These are phyloP conservation scores for Apiospora saccharicola DNA, from an alignment of 2,329 filamentous ascomycete species.

Conservation along the genomic window DNA sequence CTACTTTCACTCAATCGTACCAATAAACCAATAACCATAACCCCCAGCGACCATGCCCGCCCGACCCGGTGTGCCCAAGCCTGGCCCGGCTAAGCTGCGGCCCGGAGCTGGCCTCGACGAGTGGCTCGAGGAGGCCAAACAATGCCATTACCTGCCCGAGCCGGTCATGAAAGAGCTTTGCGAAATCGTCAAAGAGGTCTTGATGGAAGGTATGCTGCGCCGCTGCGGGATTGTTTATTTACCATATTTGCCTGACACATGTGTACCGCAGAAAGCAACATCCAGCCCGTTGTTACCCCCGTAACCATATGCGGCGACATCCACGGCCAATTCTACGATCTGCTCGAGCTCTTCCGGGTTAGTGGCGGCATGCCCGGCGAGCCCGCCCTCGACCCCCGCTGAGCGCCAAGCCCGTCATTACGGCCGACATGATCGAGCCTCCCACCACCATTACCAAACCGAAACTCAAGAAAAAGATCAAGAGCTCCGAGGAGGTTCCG, in stretches of 20 bases:
- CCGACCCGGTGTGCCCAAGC: constrained; percentile 71
- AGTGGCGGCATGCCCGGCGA: constrained; percentile 96
- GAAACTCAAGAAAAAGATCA: constrained; percentile 86
- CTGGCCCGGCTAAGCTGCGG: constrained; percentile 85
- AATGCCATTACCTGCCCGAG: constrained; percentile 96
- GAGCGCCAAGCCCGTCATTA: constrained; percentile 78
- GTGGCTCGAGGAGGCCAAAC: constrained; percentile 96
- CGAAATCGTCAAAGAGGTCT: constrained; percentile 97
- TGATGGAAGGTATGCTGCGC: constrained; percentile 84
- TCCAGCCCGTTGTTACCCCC: constrained; percentile 95
- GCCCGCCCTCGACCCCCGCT: constrained; percentile 71
- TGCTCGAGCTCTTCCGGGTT: constrained; percentile 95
- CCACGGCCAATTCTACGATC: constrained; percentile 97
- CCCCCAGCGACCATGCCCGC: constrained; percentile 23
- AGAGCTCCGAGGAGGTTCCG: constrained; percentile 48
- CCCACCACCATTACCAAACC: constrained; percentile 88
- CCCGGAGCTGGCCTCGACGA: constrained; percentile 89
- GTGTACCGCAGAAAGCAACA: constrained; percentile 81
- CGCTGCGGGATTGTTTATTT: not conserved
- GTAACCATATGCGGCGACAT: constrained; percentile 98
- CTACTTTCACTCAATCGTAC: not conserved
- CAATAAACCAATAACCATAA: not conserved
- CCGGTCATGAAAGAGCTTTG: constrained; percentile 98
- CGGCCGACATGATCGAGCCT: constrained; percentile 89
- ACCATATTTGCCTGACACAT: not conserved